Base-by-base conservation (phyloP, 768 basidiomycete genomes). In the Paxillus rubicundulus region DNA sequence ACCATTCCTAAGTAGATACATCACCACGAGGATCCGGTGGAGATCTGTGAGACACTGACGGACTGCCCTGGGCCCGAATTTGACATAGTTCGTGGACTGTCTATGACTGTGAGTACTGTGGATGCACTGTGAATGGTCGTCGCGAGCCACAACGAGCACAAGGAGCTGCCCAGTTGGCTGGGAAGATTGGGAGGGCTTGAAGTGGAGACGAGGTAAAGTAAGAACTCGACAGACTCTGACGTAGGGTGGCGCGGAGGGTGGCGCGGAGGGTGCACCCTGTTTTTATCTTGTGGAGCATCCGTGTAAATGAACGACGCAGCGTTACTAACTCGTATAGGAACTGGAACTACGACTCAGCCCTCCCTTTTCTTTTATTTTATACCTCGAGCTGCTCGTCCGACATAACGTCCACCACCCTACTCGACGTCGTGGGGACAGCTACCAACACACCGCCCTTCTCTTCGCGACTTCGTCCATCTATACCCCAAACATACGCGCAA, bases 201-300 rank as follows among this genome's bases (percentile, higher is more conserved):
- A 51, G 42, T 42, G 24, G 20, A 30, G 20, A 50, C 43, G 43
- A 49, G 30, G 52, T 24, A 17, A 18, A 21, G n/a, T 49, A 10
- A 1, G 54, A 56, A 55, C 53, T 63, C 16, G 42, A 45, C 68
- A 68, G 67, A 68, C 64, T 68, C 67, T 67, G 64, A 69, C 58
- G 54, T 57, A 46, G 38, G 24, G 66, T 67, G 68, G 66, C 68
- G 67, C 65, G 45, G 56, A 46, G 38, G 24, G 66, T 67, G 68
- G 66, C 68, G 67, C 65, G 45, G 56, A 51, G 67, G 58, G 57
- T 56, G 64, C 16, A 70, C 67, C 67, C 67, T 62, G 64, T 68
- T 70, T 68, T 58, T 55, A 61, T 66, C 60, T 51, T 68, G 67
- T 68, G 67, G 67, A 68, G 67, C 67, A 8, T 57, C 46, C 56